Evolutionary conservation across 2,329 filamentous ascomycete species (phyloP).

Genomic region (Fonsecaea multimorphosa): DNA sequence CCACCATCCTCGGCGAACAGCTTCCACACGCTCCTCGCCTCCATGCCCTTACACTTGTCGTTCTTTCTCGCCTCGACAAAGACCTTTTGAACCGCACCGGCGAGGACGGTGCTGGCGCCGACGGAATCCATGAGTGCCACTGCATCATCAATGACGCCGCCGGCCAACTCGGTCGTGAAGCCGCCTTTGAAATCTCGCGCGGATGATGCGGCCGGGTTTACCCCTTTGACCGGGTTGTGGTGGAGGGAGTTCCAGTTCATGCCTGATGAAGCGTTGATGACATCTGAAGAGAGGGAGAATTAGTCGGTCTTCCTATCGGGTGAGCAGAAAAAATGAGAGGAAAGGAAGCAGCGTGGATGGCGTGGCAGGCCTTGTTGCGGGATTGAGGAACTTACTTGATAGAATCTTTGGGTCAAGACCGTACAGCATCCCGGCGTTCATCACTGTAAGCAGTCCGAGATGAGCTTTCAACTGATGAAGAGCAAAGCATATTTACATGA

Average conservation of each 20-base stretch:
- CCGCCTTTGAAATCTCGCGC: constrained; percentile 18
- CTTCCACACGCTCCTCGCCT: constrained; percentile 18
- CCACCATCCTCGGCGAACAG: constrained; percentile 17
- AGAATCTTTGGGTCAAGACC: constrained; percentile 17
- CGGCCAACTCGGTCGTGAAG: constrained; percentile 19
- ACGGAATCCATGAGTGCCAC: constrained; percentile 15
- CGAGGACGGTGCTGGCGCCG: constrained; percentile 4
- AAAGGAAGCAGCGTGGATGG: background rate
- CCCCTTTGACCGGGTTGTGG: constrained; percentile 20
- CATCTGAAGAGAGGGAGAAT: constrained; percentile 2
- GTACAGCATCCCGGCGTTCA: constrained; percentile 16
- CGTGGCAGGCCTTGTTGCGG: background rate
- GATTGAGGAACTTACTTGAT: constrained; percentile 5
- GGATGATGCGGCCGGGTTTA: constrained; percentile 11
- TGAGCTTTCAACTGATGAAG: background rate
- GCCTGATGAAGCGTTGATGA: constrained; percentile 18
- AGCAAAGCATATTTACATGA: background rate
- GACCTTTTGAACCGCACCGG: constrained; percentile 9
- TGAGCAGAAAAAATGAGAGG: background rate
- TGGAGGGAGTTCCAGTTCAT: constrained; percentile 18
- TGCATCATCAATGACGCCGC: constrained; percentile 18
- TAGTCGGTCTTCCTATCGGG: background rate
- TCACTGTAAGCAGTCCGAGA: background rate
- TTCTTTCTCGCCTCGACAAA: constrained; percentile 17
- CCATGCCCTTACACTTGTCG: constrained; percentile 19